A percentile compares a stretch with the other conserved stretches of the same genome.
phyloP scores from a whole-genome alignment of 2,329 filamentous ascomycete species.

The Cytospora chrysosperma region DNA sequence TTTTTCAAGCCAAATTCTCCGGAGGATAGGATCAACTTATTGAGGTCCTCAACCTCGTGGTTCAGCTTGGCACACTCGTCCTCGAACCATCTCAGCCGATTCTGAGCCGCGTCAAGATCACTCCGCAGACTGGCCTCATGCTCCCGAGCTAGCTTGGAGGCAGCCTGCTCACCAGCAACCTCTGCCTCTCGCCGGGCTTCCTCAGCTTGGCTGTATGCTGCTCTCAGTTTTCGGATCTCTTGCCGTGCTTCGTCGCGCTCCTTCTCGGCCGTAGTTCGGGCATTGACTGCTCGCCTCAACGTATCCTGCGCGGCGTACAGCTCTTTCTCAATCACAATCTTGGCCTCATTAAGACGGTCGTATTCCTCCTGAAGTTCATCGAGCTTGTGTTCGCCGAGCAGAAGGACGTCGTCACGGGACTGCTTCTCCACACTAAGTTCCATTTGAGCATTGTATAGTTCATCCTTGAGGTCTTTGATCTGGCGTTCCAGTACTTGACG shows the following conservation, averaged over 20 bases:
- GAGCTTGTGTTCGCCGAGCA: slow-evolving; percentile 87
- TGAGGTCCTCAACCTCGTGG: slow-evolving; percentile 79
- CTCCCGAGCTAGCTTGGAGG: slow-evolving; percentile 76
- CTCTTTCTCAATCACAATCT: slow-evolving; percentile 97
- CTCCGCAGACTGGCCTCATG: slow-evolving; percentile 73
- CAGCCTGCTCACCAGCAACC: slow-evolving; percentile 72
- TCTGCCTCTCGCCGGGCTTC: slow-evolving; percentile 83
- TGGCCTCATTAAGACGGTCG: slow-evolving; percentile 83
- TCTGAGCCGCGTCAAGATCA: slow-evolving; percentile 77
- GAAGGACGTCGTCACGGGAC: slow-evolving; percentile 88
- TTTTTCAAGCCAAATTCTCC: slow-evolving; percentile 86
- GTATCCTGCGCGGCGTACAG: slow-evolving; percentile 94
- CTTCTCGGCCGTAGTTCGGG: slow-evolving; percentile 74
- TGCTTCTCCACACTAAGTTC: slow-evolving; percentile 90
- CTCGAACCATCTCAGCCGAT: slow-evolving; percentile 76
- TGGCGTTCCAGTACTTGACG: slow-evolving; percentile 82
- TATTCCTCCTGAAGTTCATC: slow-evolving; percentile 80
- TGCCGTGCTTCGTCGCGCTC: slow-evolving; percentile 86
- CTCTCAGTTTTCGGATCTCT: slow-evolving; percentile 78
- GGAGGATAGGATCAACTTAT: slow-evolving; percentile 82
- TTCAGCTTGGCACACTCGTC: slow-evolving; percentile 74
- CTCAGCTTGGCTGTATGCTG: slow-evolving; percentile 81
- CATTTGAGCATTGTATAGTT: slow-evolving; percentile 81
- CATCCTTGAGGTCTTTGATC: slow-evolving; percentile 79
- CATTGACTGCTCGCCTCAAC: slow-evolving; percentile 80